Conservation (phyloP, 2,329 filamentous ascomycete genomes). For the Phoma herbarum region DNA sequence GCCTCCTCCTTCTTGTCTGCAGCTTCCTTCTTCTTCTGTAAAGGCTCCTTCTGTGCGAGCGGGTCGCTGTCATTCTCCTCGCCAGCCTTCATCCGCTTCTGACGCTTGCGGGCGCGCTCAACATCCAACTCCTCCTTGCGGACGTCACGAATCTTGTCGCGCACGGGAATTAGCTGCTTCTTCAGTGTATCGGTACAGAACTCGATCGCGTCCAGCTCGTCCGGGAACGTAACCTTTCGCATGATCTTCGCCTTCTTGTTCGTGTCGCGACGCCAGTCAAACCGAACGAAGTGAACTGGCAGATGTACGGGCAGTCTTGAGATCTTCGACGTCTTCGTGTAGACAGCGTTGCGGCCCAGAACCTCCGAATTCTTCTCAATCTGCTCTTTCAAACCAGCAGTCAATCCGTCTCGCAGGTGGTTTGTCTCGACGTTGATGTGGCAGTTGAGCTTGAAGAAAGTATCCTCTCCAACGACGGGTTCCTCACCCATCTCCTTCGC, state of each 20-base stretch:
- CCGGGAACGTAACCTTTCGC: slow-evolving; percentile 96
- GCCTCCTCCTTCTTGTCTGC: slow-evolving; percentile 61
- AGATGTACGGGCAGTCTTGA: slow-evolving; percentile 92
- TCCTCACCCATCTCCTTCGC: slow-evolving; percentile 80
- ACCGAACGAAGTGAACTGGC: slow-evolving; percentile 95
- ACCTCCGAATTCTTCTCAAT: slow-evolving; percentile 87
- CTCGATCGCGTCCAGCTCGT: slow-evolving; percentile 90
- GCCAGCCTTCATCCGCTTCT: slow-evolving; percentile 73
- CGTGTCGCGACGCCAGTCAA: slow-evolving; percentile 95
- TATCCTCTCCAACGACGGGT: slow-evolving; percentile 71
- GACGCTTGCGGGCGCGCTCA: slow-evolving; percentile 88
- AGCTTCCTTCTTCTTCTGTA: slow-evolving; percentile 61
- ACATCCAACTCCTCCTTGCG: slow-evolving; percentile 95
- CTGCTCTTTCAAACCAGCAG: slow-evolving; percentile 82
- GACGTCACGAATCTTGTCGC: slow-evolving; percentile 94
- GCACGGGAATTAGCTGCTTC: slow-evolving; percentile 84
- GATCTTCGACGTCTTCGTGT: slow-evolving; percentile 92
- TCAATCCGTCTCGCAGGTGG: slow-evolving; percentile 87
- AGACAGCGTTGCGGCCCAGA: slow-evolving; percentile 79
- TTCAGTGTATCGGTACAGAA: slow-evolving; percentile 93
- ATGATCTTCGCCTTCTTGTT: slow-evolving; percentile 99
- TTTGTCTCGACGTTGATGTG: slow-evolving; percentile 90
- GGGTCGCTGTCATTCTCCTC: slow-evolving; percentile 60
- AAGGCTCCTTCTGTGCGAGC: slow-evolving; percentile 57
- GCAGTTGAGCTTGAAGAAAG: slow-evolving; percentile 93